These are phyloP conservation scores for Mortierella hygrophila DNA, from an alignment of 192 early-diverging fungal genomes.

Conservation along the genomic window DNA sequence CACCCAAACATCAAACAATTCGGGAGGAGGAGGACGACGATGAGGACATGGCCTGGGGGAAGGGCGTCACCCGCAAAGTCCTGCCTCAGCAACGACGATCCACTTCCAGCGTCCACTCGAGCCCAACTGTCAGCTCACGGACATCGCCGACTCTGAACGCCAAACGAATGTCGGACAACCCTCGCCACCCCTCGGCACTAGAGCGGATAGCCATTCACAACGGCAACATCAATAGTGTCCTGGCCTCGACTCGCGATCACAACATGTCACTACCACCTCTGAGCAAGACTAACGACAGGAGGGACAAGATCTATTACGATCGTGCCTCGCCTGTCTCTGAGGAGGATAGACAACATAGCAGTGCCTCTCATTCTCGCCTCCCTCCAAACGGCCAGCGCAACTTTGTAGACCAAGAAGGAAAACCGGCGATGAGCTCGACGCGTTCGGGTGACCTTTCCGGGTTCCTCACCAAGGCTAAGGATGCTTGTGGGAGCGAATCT, in stretches of 20 bases:
- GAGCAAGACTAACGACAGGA: neutral
- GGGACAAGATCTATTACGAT: neutral
- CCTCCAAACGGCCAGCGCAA: neutral
- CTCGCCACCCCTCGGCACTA: conserved; percentile 28
- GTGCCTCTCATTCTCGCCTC: neutral
- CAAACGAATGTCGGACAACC: neutral
- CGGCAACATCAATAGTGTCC: conserved; percentile 40
- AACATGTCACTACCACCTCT: conserved; percentile 24
- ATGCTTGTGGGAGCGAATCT: conserved; percentile 28
- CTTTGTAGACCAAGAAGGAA: neutral
- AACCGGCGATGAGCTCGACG: neutral
- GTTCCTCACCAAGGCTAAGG: neutral
- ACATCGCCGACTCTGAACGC: conserved; percentile 33
- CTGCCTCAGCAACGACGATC: conserved; percentile 51
- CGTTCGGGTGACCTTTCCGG: conserved; percentile 1
- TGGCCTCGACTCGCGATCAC: conserved; percentile 41
- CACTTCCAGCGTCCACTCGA: conserved; percentile 40
- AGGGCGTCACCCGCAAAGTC: conserved; percentile 49
- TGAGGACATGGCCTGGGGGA: conserved; percentile 39
- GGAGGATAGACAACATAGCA: conserved; percentile 5
- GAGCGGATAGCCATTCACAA: conserved; percentile 54
- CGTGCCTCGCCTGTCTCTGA: neutral
- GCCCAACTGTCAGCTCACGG: conserved; percentile 33
- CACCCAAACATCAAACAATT: conserved; percentile 40
- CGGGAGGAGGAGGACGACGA: conserved; percentile 47